These are phyloP conservation scores for Peronospora farinosa DNA, from an alignment of 352 stramenopile species.

Conservation along the genomic window DNA sequence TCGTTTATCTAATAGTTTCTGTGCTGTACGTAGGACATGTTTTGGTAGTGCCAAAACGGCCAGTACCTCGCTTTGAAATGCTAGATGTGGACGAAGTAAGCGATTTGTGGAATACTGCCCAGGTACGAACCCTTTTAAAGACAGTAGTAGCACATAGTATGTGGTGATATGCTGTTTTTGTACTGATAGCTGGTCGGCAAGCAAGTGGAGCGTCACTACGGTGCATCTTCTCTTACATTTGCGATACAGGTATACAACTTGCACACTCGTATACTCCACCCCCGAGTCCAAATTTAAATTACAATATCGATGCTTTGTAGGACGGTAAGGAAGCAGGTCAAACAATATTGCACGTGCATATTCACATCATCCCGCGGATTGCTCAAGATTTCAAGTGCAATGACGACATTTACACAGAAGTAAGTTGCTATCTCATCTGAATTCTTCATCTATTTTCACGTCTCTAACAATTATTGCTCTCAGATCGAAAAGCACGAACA, in stretches of 20 bases:
- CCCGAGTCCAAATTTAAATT: background rate
- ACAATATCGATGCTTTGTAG: conserved; percentile 16
- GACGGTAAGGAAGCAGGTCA: conserved; percentile 87
- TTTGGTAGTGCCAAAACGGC: conserved; percentile 78
- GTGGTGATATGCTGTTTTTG: background rate
- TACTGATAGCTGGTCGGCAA: conserved; percentile 50
- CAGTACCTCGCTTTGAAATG: conserved; percentile 65
- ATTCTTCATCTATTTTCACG: too few relatives aligned
- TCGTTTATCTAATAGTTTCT: background rate
- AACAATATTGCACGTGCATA: conserved; percentile 89
- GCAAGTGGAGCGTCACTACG: conserved; percentile 68
- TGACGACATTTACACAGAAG: conserved; percentile 90
- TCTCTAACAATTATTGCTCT: background rate
- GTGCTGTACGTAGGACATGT: conserved; percentile 63
- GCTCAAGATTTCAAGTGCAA: conserved; percentile 72
- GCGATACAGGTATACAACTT: conserved; percentile 78
- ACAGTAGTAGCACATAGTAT: background rate
- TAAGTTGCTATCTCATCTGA: conserved; percentile 19
- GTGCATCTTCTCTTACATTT: conserved; percentile 83
- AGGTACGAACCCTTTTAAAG: conserved; percentile 27
- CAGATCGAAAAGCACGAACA: conserved; percentile 63
- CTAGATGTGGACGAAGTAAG: conserved; percentile 79
- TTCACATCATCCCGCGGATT: conserved; percentile 88
- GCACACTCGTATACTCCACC: background rate
- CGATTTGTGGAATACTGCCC: conserved; percentile 86